phyloP scores from a whole-genome alignment of 2,329 filamentous ascomycete genomes.

The Colletotrichum trifolii region DNA sequence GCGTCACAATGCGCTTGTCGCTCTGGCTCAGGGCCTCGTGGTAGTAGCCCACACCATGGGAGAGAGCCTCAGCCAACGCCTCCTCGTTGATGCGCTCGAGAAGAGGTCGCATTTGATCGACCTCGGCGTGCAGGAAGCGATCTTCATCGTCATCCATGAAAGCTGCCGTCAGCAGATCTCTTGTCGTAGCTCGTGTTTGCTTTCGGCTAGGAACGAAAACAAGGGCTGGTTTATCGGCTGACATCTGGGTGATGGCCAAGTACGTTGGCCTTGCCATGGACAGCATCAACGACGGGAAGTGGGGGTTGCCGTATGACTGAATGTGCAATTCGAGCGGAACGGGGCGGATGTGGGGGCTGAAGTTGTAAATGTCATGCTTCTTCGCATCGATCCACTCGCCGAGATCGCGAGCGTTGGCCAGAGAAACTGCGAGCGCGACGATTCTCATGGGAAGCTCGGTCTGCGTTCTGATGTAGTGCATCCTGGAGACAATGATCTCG shows the following conservation, averaged over 20 bases:
- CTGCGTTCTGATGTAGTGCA: slow-evolving; percentile 94
- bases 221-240: slow-evolving; percentile 87
- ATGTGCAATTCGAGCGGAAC: slow-evolving; percentile 93
- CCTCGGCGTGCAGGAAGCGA: slow-evolving; percentile 87
- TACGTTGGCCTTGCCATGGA: slow-evolving; percentile 98
- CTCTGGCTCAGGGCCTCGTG: slow-evolving; percentile 91
- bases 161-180: slow-evolving; percentile 89
- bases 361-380: slow-evolving; percentile 99
- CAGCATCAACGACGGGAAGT: slow-evolving; percentile 98
- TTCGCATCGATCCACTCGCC: slow-evolving; percentile 98
- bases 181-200: slow-evolving; percentile 87
- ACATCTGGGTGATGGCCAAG: slow-evolving; percentile 86
- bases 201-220: slow-evolving; percentile 94
- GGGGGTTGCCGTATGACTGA: slow-evolving; percentile 94
- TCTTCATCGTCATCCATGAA: slow-evolving; percentile 92
- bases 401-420: slow-evolving; percentile 92
- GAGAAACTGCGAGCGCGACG: slow-evolving; percentile 87
- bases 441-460: slow-evolving; percentile 88
- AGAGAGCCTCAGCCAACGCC: slow-evolving; percentile 86
- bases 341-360: slow-evolving; percentile 90
- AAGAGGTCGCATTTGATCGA: slow-evolving; percentile 83
- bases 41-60: slow-evolving; percentile 96
- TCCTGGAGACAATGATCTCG: slow-evolving; percentile 95
- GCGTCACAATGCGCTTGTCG: slow-evolving; percentile 93
- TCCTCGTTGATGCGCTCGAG: slow-evolving; percentile 87